Evolutionary conservation across 192 early-diverging fungal species (phyloP), one percentile per base, ranked within the genome.

Genomic region (Funneliformis mosseae): DNA sequence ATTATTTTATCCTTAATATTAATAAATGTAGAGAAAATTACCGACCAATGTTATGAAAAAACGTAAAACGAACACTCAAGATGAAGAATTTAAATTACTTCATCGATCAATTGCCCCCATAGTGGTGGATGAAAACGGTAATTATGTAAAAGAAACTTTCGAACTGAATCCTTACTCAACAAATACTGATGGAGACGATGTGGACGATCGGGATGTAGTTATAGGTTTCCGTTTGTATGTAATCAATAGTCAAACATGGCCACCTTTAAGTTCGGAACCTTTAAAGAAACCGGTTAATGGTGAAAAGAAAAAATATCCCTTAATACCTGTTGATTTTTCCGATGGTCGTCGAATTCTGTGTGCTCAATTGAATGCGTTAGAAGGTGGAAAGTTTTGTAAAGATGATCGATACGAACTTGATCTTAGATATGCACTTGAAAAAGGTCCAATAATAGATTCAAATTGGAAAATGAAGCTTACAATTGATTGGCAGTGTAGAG

Each of bases 401-500:
- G 77, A 78, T 48, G 62, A 27, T 9, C 28, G 48, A 23, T 78
- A 78, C 48, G 77, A 78, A 41, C 11, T 46, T 21, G 42, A 68
- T 69, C 14, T 68, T 8, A 60, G 21, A 3, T 23, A 48, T 4
- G 25, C 64, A 43, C 23, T 38, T 33, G 64, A 60, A 28, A 39
- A 78, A 43, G 41, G 43, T 46, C 23, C 42, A 23, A 68, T 69
- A 42, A 78, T 67, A 66, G 38, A n/a, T 0, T 68, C 77, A 27
- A 28, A 39, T 45, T 78, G 77, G 61, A 78, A 50, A 16, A 68
- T 78, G 27, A 21, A 28, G 16, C 50, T 78, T 18, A 21, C 61
- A 10, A 18, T 68, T 38, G 38, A 68, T 48, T 78, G 77, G 77
- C 45, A 78, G 43, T 42, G 12, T 38, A 78, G 50, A 78, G 25